Evolutionary conservation across 1,139 yeast species (phyloP).

Genomic region (Suhomyces anneliseae): DNA sequence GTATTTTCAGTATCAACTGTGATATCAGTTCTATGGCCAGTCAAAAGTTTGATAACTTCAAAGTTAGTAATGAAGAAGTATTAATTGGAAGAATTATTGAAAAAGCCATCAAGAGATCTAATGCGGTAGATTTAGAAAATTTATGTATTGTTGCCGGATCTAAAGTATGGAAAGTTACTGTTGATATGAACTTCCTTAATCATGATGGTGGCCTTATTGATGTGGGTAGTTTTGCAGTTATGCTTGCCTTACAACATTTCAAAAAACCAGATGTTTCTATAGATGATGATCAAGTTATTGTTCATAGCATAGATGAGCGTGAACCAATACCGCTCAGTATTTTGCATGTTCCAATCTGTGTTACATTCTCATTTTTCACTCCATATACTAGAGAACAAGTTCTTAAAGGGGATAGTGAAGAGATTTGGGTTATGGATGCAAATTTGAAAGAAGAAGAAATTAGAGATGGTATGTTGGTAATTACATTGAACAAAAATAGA

Average conservation of each 20-base stretch:
- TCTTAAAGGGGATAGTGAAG: slow-evolving; percentile 61
- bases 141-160: slow-evolving; percentile 89
- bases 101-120: slow-evolving; percentile 85
- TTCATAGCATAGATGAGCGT: slow-evolving; percentile 73
- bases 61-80: slow-evolving; percentile 75
- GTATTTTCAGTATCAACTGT: slow-evolving; percentile 77
- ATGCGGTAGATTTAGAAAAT: slow-evolving; percentile 86
- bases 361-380: slow-evolving; percentile 84
- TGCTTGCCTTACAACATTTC: slow-evolving; percentile 81
- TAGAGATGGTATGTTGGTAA: slow-evolving; percentile 76
- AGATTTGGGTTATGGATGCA: slow-evolving; percentile 74
- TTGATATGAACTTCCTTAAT: slow-evolving; percentile 84
- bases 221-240: slow-evolving; percentile 86
- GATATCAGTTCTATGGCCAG: slow-evolving; percentile 91
- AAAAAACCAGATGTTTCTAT: slow-evolving; percentile 81
- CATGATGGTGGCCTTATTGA: slow-evolving; percentile 93
- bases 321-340: slow-evolving; percentile 86
- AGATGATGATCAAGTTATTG: slow-evolving; percentile 58
- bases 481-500: slow-evolving; percentile 84
- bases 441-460: slow-evolving; percentile 73
- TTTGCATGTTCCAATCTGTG: slow-evolving; percentile 86
- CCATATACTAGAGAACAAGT: slow-evolving; percentile 64
- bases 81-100: slow-evolving; percentile 80
- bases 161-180: slow-evolving; percentile 87
- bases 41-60: slow-evolving; percentile 73